phyloP scores from a whole-genome alignment of 352 stramenopile species.

The Phytophthora europaea region DNA sequence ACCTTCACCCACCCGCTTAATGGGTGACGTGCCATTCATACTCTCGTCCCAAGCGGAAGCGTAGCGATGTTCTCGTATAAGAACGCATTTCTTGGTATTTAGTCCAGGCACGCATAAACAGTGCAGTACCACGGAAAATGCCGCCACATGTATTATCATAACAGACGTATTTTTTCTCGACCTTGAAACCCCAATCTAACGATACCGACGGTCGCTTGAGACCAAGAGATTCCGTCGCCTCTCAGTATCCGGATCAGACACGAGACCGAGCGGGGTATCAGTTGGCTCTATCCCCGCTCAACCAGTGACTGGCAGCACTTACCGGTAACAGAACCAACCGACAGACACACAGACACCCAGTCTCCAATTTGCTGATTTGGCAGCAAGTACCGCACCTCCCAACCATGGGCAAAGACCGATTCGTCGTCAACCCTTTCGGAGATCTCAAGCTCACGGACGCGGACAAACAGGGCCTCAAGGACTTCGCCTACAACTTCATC shows the following conservation, averaged over 20 bases:
- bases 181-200: neutral
- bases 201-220: neutral
- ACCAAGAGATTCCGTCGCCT: constrained; percentile 3
- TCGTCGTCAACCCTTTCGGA: constrained; percentile 42
- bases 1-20: too few relatives aligned
- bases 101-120: too few relatives aligned
- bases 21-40: neutral
- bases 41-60: constrained; percentile 8
- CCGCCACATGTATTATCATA: constrained; percentile 6
- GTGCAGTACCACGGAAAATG: neutral
- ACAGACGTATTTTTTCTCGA: constrained; percentile 15
- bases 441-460: constrained; percentile 23
- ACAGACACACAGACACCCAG: neutral
- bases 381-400: constrained; percentile 15
- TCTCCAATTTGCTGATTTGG: constrained; percentile 14
- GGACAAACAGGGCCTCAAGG: constrained; percentile 28
- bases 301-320: neutral
- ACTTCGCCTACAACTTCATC: constrained; percentile 43
- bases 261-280: neutral
- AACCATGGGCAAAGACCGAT: constrained; percentile 42
- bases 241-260: constrained; percentile 10
- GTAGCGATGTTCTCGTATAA: constrained; percentile 3
- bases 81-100: neutral
- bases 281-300: neutral
- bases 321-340: neutral